Percentiles rank a stretch among this genome's conserved stretches.
Evolutionary conservation across 495 filamentous ascomycete species (phyloP).

Genomic region (Aspergillus avenaceus): DNA sequence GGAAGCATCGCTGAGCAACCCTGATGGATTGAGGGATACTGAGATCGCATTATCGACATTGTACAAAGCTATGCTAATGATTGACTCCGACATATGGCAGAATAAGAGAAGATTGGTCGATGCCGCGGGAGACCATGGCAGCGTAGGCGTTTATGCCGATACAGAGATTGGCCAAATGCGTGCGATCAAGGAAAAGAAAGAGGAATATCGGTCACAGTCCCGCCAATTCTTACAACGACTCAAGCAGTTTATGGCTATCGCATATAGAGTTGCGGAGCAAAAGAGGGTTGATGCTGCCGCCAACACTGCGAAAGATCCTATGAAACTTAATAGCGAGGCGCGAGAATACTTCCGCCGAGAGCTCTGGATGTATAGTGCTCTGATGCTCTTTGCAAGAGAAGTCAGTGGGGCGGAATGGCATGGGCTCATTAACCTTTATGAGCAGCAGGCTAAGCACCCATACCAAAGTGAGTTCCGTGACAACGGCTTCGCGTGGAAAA

Average conservation of each 20-base stretch:
- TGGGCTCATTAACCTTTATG: constrained; percentile 71
- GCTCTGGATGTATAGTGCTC: constrained; percentile 79
- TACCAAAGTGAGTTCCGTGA: constrained; percentile 83
- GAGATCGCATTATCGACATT: constrained; percentile 74
- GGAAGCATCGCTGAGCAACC: constrained; percentile 67
- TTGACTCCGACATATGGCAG: constrained; percentile 71
- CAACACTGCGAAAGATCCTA: constrained; percentile 36
- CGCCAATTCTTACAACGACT: constrained; percentile 69
- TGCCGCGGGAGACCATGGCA: constrained; percentile 46
- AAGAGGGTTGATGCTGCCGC: constrained; percentile 55
- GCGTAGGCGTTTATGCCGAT: constrained; percentile 60
- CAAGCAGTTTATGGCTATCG: constrained; percentile 72
- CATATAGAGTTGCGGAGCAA: constrained; percentile 70
- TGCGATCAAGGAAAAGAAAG: constrained; percentile 88
- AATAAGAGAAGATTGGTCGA: constrained; percentile 44
- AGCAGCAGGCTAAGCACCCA: constrained; percentile 64
- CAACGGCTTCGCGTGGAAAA: constrained; percentile 77
- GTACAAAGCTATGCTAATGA: constrained; percentile 92
- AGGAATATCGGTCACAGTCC: constrained; percentile 73
- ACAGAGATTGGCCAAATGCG: constrained; percentile 87
- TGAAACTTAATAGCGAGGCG: constrained; percentile 46
- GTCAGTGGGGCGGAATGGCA: constrained; percentile 79
- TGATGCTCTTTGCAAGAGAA: constrained; percentile 82
- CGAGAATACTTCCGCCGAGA: constrained; percentile 50
- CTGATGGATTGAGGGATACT: constrained; percentile 66